Evolutionary conservation across 2,329 filamentous ascomycete species (phyloP).

Genomic region (Alternaria sp.): DNA sequence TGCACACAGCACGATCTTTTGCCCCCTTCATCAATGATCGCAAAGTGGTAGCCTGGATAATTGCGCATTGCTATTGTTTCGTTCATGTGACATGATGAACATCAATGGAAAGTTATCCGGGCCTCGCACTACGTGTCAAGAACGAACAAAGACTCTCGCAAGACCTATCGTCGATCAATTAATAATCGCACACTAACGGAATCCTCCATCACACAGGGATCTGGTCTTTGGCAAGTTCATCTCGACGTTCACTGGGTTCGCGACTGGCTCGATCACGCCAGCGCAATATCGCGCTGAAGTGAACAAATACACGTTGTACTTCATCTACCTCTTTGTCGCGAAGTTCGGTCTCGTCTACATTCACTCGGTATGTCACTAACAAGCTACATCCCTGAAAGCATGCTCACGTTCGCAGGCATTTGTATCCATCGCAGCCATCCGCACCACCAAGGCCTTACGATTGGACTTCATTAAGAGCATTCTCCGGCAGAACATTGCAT

Average conservation of each 20-base stretch:
- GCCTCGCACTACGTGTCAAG: no score
- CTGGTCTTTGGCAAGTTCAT: slow-evolving; percentile 61
- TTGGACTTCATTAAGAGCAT: slow-evolving; percentile 69
- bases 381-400: neutral
- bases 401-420: slow-evolving; percentile 31
- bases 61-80: neutral
- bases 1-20: neutral
- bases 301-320: slow-evolving; percentile 61
- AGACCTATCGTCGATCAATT: neutral
- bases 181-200: neutral
- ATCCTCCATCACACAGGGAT: slow-evolving; percentile 25
- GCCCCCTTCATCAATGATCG: neutral
- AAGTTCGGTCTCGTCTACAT: slow-evolving; percentile 68
- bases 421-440: slow-evolving; percentile 59
- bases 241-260: slow-evolving; percentile 54
- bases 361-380: slow-evolving; percentile 26
- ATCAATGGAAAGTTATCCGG: neutral
- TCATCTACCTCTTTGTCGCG: slow-evolving; percentile 73
- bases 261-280: slow-evolving; percentile 36
- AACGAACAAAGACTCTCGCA: neutral
- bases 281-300: slow-evolving; percentile 49
- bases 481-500: slow-evolving; percentile 57
- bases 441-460: slow-evolving; percentile 59
- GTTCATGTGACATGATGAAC: neutral
- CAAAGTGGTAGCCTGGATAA: neutral